Percentiles rank a stretch among this genome's conserved stretches.
Conservation (phyloP, 2,329 filamentous ascomycete species). For the Xylariales sp. region DNA sequence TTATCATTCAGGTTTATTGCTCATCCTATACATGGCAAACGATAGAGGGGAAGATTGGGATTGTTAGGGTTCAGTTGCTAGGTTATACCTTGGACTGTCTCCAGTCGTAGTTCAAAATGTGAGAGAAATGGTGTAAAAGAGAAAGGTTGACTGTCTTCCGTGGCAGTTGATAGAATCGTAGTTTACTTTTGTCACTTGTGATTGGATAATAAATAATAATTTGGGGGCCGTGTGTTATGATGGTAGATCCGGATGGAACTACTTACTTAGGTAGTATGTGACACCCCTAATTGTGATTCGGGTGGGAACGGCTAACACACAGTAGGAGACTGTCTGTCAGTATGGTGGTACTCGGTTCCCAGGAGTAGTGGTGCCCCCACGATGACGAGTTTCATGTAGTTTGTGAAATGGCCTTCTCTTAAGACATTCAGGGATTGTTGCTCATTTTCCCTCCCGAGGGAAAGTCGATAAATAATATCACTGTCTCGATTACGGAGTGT, state of each 20-base stretch:
- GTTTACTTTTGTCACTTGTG: not conserved
- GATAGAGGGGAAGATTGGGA: not conserved
- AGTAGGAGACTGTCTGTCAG: not conserved
- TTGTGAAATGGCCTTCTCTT: conserved; percentile 8
- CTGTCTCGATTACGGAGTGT: conserved; percentile 21
- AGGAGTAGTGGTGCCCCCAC: conserved; percentile 2
- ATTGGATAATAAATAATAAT: not conserved
- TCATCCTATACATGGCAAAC: not conserved
- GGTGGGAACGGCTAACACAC: not conserved
- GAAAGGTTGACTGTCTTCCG: not conserved
- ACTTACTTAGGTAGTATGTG: conserved; percentile 5
- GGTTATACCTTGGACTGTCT: not conserved
- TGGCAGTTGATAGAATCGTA: not conserved
- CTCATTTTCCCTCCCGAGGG: not conserved
- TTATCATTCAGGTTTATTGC: not conserved
- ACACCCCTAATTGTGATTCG: conserved; percentile 3
- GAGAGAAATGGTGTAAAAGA: not conserved
- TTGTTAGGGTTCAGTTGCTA: not conserved
- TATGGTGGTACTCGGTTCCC: not conserved
- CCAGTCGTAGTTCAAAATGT: not conserved
- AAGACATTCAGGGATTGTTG: not conserved
- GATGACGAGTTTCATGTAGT: conserved; percentile 27
- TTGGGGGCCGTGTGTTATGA: not conserved
- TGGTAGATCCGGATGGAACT: conserved; percentile 9
- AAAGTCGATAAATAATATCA: not conserved